Evolutionary conservation across 1,139 yeast species (phyloP), one percentile per base, ranked within the genome.

Genomic region (Magnusiomyces paraingens): DNA sequence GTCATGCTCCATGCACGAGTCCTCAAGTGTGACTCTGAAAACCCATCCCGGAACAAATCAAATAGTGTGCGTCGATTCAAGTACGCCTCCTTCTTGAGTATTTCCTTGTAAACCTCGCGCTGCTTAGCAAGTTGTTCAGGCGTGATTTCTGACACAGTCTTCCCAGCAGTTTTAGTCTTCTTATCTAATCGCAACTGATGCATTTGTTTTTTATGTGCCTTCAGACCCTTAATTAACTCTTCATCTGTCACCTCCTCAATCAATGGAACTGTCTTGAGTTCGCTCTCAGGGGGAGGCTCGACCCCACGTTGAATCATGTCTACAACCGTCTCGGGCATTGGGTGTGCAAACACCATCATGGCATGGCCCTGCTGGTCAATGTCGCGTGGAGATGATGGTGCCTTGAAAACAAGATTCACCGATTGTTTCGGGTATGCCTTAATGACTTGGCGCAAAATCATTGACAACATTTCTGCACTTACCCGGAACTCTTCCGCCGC

Each of bases 401-500:
- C 58, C 35, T 63, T 62, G 55, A 67, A 57, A 12, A 66, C 62
- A 8, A 70, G 29, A 49, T 67, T 65, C 52, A 62, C 60, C 4
- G 67, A 63, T 44, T 56, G 59, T 17, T 58, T 52, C 8, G 63
- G 63, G 22, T 64, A 69, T 18, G 68, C 63, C 8, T 61, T 58
- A 0, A 67, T 62, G 36, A 79, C 68, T 3, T 64, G 61, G 39
- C 79, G 74, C 58, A 91, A 62, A 2, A 88, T 58, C 20, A 73
- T 70, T 46, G 78, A 73, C 75, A 90, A 76, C 1, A 89, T 70
- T 14, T 74, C 68, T 57, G 88, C 65, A 12, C 94, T 83, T 50
- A 80, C 67, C 59, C 78, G 79, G 68, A 90, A 87, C 66, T 90
- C 96, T 8, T 73, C 68, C 41, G 86, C 84, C 0, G 95, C 97